Conservation (phyloP, 75 land plant genomes). For the Pinus albicaulis region DNA sequence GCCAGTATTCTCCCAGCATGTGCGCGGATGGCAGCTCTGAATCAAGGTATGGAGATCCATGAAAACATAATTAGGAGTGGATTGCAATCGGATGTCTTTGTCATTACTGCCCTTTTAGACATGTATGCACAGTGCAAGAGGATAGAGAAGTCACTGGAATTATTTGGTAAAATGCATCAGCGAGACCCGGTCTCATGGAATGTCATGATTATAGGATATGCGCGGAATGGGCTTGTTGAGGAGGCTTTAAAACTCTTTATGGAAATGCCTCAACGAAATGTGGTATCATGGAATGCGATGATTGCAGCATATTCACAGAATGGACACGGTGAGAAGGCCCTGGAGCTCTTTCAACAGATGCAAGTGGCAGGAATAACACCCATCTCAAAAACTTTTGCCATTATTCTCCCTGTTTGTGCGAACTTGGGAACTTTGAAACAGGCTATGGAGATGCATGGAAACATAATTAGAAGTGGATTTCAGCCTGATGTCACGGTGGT, state of each 20-base stretch:
- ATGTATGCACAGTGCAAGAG: conserved; percentile 19
- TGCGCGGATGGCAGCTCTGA: conserved; percentile 10
- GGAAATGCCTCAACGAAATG: conserved; percentile 14
- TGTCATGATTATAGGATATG: conserved; percentile 23
- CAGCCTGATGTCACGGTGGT: conserved; percentile 16
- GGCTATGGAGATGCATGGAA: conserved; percentile 19
- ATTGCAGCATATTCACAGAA: conserved; percentile 24
- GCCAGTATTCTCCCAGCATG: conserved; percentile 21
- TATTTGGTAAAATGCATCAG: conserved; percentile 11
- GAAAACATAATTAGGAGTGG: conserved; percentile 11
- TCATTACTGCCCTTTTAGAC: conserved; percentile 24
- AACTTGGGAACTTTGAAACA: conserved; percentile 19
- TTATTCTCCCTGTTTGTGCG: conserved; percentile 29
- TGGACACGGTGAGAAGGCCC: conserved; percentile 17
- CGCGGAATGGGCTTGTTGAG: conserved; percentile 14
- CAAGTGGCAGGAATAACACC: conserved; percentile 10
- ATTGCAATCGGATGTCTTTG: conserved; percentile 7
- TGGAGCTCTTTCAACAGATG: conserved; percentile 22
- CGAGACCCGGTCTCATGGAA: conserved; percentile 29
- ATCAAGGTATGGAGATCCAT: conserved; percentile 17
- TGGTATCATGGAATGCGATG: conserved; percentile 34
- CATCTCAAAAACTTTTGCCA: conserved; percentile 22
- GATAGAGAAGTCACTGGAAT: conserved; percentile 12
- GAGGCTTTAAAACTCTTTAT: conserved; percentile 21
- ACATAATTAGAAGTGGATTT: conserved; percentile 1